Percentiles rank a stretch among this genome's conserved stretches.
Evolutionary conservation across 176 grass and related monocot species (phyloP).

Genomic region (Echinochloa phyllopogon): DNA sequence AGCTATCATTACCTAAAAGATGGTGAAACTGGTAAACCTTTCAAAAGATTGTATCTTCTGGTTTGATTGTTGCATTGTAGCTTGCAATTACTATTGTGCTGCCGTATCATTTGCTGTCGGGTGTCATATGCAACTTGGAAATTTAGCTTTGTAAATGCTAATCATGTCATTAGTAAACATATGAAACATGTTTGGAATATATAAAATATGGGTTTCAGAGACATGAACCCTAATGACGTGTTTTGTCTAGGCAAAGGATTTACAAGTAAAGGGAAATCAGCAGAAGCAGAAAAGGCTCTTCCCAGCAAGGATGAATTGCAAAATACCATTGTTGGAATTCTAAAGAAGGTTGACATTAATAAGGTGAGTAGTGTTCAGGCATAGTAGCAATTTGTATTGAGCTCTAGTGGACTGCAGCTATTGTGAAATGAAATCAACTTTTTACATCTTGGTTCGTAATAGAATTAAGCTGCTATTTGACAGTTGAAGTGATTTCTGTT

Average conservation of each 20-base stretch:
- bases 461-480: neutral
- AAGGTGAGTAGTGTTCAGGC: constrained; percentile 48
- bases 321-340: constrained; percentile 66
- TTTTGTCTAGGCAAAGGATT: constrained; percentile 68
- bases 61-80: neutral
- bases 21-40: neutral
- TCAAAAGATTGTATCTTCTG: neutral
- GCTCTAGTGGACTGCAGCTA: constrained; percentile 14
- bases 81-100: neutral
- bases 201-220: constrained; percentile 20
- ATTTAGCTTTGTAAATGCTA: neutral
- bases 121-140: neutral
- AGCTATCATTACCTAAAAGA: neutral
- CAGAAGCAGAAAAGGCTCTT: constrained; percentile 35
- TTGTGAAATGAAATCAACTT: constrained; percentile 7
- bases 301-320: constrained; percentile 77
- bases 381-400: neutral
- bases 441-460: neutral
- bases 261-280: constrained; percentile 52
- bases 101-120: neutral
- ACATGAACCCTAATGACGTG: constrained; percentile 14
- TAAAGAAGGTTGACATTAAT: constrained; percentile 84
- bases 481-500: neutral
- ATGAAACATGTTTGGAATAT: neutral
- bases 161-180: too few species aligned